Evolutionary conservation across 148 eudicot genomes (phyloP).

Genomic region (Rhododendron ferrugineum): DNA sequence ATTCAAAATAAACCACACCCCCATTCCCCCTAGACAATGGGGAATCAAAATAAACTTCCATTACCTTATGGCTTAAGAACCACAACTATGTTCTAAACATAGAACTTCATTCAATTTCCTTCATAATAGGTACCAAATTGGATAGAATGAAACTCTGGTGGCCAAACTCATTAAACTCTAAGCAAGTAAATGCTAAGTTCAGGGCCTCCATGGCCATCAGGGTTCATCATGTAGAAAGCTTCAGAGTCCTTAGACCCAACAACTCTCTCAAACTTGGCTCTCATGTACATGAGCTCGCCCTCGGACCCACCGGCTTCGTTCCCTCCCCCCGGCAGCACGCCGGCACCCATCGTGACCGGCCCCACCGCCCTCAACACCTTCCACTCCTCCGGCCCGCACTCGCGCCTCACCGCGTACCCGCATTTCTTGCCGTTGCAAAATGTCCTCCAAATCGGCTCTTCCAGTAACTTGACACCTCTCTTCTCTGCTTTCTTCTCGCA

Average conservation of each 20-base stretch:
- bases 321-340: slow-evolving; percentile 44
- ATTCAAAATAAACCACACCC: background rate
- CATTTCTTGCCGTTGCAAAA: slow-evolving; percentile 79
- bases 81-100: background rate
- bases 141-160: background rate
- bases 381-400: slow-evolving; percentile 54
- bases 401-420: slow-evolving; percentile 63
- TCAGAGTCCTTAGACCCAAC: slow-evolving; percentile 72
- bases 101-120: background rate
- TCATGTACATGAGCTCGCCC: slow-evolving; percentile 81
- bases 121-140: background rate
- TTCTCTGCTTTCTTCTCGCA: slow-evolving; percentile 38
- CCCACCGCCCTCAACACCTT: slow-evolving; percentile 49
- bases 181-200: slow-evolving; percentile 63
- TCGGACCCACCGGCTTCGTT: slow-evolving; percentile 16
- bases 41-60: background rate
- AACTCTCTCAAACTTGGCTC: slow-evolving; percentile 80
- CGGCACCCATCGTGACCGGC: slow-evolving; percentile 80
- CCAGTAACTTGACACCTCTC: slow-evolving; percentile 36
- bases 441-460: slow-evolving; percentile 82
- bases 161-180: slow-evolving; percentile 16
- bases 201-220: slow-evolving; percentile 54
- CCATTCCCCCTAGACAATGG: background rate
- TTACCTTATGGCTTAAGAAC: background rate
- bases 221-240: slow-evolving; percentile 76